Conservation (phyloP, 108 stramenopile genomes). For the Mediolabrus comicus region DNA sequence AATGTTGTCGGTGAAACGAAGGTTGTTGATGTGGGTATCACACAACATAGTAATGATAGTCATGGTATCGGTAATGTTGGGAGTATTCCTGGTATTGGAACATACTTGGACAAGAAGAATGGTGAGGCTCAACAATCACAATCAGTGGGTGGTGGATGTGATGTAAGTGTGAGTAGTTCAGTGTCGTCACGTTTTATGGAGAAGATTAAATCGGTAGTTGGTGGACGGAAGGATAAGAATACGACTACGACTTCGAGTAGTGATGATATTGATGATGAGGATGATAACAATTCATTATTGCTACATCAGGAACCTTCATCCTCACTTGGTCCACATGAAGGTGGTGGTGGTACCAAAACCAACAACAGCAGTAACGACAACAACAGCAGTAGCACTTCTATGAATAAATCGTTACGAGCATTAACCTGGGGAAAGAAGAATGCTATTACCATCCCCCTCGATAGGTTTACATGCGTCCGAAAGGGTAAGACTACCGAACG, state of each 20-base stretch:
- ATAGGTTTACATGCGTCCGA: constrained; percentile 62
- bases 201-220: constrained; percentile 7
- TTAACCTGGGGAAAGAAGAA: constrained; percentile 88
- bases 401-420: constrained; percentile 22
- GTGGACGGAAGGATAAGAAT: background rate
- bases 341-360: background rate
- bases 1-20: background rate
- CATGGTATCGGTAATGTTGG: background rate
- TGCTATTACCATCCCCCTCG: constrained; percentile 61
- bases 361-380: background rate
- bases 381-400: background rate
- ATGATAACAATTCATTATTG: constrained; percentile 7
- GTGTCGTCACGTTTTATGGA: constrained; percentile 23
- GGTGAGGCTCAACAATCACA: background rate
- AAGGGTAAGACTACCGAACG: constrained; percentile 86
- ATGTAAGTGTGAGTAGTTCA: constrained; percentile 7
- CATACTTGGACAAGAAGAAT: constrained; percentile 7
- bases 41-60: background rate
- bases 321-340: background rate
- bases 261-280: background rate
- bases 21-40: constrained; percentile 4
- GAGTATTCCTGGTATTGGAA: background rate
- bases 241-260: background rate
- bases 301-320: background rate
- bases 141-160: background rate